Base-by-base conservation (phyloP, 371 early-diverging fungal genomes). In the Conidiobolus incongruus region DNA sequence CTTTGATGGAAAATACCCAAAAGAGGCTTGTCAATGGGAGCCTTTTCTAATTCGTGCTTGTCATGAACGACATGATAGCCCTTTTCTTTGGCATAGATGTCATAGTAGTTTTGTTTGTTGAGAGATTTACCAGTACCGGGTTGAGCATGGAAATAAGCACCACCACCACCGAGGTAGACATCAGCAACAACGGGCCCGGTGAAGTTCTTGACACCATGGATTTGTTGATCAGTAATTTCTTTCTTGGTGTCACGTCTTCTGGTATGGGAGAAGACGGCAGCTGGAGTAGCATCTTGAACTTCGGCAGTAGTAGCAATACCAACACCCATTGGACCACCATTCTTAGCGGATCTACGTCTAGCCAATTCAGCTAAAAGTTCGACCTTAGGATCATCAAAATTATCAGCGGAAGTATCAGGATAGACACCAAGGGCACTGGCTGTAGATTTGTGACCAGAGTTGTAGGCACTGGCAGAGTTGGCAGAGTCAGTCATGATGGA, bases 251-350 rank as follows among this genome's bases (percentile, higher is more conserved):
- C 48, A 49, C 80, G 62, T 43, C 42, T 47, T 41, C 77, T 66
- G 30, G 77, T 79, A 58, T 79, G 77, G 33, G 65, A 32, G 37
- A 52, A 67, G 38, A 75, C 66, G 21, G 80, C 72, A 48, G 77
- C 69, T 44, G 80, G 80, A 12, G 80, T 79, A 39, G 80, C 80
- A 52, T 79, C 80, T 52, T 68, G 58, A 35, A 68, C 65, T 45
- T 61, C 63, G 41, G 80, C 75, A 37, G 80, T 79, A 42, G 72
- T 62, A 31, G 77, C 80, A 40, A 79, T 63, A 55, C 80, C 80
- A 44, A 79, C 66, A 46, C 66, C 71, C 48, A 52, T 52, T 19
- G 30, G 12, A 11, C 51, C 58, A 45, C 55, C 60, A 53, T 63
- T 59, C 61, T 66, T 68, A 45, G 65, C 64, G 50, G 66, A 67